Base-by-base conservation (phyloP, 2,329 filamentous ascomycete species). In the Diaporthe vaccinii region DNA sequence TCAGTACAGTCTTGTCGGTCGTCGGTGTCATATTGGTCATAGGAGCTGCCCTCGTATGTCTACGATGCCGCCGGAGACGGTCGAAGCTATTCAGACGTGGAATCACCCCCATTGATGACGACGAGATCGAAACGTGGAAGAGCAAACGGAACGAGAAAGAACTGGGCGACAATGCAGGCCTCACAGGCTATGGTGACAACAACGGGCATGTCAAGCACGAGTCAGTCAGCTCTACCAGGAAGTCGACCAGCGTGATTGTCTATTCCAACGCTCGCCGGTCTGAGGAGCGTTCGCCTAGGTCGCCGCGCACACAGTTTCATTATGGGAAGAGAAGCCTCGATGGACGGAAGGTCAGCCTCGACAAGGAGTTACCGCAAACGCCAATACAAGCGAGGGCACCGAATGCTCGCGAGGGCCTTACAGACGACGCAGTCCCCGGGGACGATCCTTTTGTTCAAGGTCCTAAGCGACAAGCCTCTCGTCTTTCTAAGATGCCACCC, bases 81-180 rank as follows among this genome's bases (percentile, higher is more conserved):
- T 77, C 81, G 17, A 84, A 84, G 5, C 84, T 91, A 73, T 86
- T 89, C 78, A 85, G 86, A 69, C 85, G 91, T 69, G 90, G 89
- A 65, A 89, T 90, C 59, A 90, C 90, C 0, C 91, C 91, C 17
- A 91, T 93, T 75, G 87, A 89, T 77, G 91, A 93, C 78, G 90
- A 92, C 76, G 91, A 93, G 80, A 93, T 93, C 75, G 89, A 90
- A 78, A 91, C 89, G 5, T 93, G 91, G 91, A 91, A 90, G 79
- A 83, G 84, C 39, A 84, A 83, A 72, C 81, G 80, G 14, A 74
- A 78, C 17, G 84, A 81, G 78, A 84, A 84, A 77, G 79, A 28
- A 15, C 55, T 92, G 76, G 87, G 89, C 76, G 91, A 92, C 78
- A 90, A 91, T 88, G 8, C 92, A 90, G 91, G 90, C 89, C 79